Evolutionary conservation across 139 green algal genomes (phyloP), one percentile per base, ranked within the genome.

Genomic region (Closterium sp.): DNA sequence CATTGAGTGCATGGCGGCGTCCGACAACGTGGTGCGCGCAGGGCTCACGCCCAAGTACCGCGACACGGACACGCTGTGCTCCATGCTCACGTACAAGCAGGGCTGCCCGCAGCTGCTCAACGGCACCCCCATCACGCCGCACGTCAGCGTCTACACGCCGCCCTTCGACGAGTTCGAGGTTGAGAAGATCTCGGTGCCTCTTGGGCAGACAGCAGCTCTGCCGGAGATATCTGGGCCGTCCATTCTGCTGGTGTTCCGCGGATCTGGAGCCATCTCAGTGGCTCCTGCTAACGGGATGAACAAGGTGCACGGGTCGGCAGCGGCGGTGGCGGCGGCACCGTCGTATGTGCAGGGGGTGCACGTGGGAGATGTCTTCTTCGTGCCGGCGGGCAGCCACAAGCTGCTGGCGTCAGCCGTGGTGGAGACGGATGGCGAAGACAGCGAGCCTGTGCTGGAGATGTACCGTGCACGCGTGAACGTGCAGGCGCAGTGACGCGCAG

Each of bases 11-110:
- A 99, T 99, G 98, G 98, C 98, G 1, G 96, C 96, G 19, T 97
- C 94, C 36, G 98, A 99, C 95, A 99, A 99, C 93, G 98, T 99
- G 33, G 96, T 99, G 33, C 95, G 98, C 0, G 98, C 97, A 23
- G 98, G 98, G 0, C 96, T 99, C 7, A 99, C 98, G 8, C 98
- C 98, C 36, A 99, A 99, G 95, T 96, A 98, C 88, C 95, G 97
- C 34, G 97, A 96, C 43, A 91, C 84, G 2, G 94, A 97, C 16
- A 96, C 97, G 35, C 95, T 99, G 55, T 98, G 96, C 92, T 94
- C 94, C 10, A 98, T 96, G 30, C 95, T 99, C 3, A 99, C 97
- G 0, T 99, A 99, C 93, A 93, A 95, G 7, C 90, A 96, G 89
- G 95, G 90, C 33, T n/a, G 33, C 85, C 19, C 64, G 6, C 31